Evolutionary conservation across 805 yeast species (phyloP), one percentile per base, ranked within the genome.

Genomic region (Ogataea neopini): DNA sequence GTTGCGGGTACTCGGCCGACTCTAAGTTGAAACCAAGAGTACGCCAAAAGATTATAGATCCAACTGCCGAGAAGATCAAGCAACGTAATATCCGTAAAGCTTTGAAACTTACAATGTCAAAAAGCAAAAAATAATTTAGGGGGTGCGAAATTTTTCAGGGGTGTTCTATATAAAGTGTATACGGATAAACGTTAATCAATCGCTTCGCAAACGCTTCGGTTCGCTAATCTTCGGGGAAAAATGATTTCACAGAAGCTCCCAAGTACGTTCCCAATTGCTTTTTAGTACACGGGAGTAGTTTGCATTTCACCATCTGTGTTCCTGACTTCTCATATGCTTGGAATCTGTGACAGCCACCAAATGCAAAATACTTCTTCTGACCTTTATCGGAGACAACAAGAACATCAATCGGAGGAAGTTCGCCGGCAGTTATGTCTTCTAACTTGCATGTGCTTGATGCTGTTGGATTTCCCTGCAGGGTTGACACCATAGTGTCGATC

Each of bases 311-410:
- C 69, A 75, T 57, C 19, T 66, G 62, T 3, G 66, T 61, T 25
- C 74, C 76, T 1, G 73, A 70, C 34, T 71, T 73, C 48, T 88
- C 94, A 61, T 89, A 89, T 0, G 96, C 96, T 63, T 88, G 96
- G 56, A 88, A 84, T 52, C 96, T 67, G 61, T 88, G 96, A 61
- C 96, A 88, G 0, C 96, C 96, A 6, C 96, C 96, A 67, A 88
- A 88, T 1, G 91, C 95, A 66, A 86, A 88, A 60, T 84, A 88
- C 62, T 75, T 76, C 30, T 67, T 73, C 41, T 77, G 67, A 1
- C 88, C 92, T 6, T 76, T 63, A 35, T 84, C 85, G 36, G 83
- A 72, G 2, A 88, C 86, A 30, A 75, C 74, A 52, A 88, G 67
- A 0, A 88, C 89, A 64, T 88, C 96, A 13, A 89, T 75, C 1